phyloP scores from a whole-genome alignment of 2,329 filamentous ascomycete species.

The Setomelanomma holmii region DNA sequence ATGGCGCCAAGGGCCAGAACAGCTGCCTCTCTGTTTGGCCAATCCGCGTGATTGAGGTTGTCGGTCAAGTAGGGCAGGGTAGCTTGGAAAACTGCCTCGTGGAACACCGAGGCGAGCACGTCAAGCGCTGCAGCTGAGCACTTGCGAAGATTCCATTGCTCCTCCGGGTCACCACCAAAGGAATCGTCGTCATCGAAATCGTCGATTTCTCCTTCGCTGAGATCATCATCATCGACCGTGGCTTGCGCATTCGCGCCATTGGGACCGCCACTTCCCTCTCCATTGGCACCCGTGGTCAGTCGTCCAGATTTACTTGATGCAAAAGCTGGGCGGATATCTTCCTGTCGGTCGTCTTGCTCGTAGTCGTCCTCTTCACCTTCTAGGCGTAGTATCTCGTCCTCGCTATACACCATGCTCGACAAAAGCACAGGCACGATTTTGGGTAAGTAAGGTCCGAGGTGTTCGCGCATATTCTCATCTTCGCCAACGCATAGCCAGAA shows the following conservation, averaged over 20 bases:
- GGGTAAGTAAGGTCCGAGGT: conserved; percentile 76
- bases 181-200: conserved; percentile 76
- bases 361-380: conserved; percentile 84
- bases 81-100: conserved; percentile 84
- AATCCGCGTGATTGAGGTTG: conserved; percentile 86
- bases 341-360: conserved; percentile 84
- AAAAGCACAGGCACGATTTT: conserved; percentile 91
- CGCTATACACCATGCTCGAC: conserved; percentile 94
- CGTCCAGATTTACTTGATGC: conserved; percentile 73
- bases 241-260: conserved; percentile 56
- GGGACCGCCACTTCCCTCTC: conserved; percentile 46
- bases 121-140: conserved; percentile 96
- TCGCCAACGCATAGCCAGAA: conserved; percentile 97
- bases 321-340: conserved; percentile 93
- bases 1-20: conserved; percentile 94
- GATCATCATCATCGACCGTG: conserved; percentile 66
- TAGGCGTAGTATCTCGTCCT: conserved; percentile 87
- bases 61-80: conserved; percentile 92
- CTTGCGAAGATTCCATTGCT: conserved; percentile 94
- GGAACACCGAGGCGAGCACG: conserved; percentile 90
- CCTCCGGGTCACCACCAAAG: conserved; percentile 76
- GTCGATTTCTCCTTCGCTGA: conserved; percentile 88
- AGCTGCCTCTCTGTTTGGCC: conserved; percentile 91
- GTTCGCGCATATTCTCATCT: conserved; percentile 78
- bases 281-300: conserved; percentile 60